Evolutionary conservation across 139 green algal species (phyloP), one percentile per base, ranked within the genome.

Genomic region (Chlamydomonas sphaeroides): DNA sequence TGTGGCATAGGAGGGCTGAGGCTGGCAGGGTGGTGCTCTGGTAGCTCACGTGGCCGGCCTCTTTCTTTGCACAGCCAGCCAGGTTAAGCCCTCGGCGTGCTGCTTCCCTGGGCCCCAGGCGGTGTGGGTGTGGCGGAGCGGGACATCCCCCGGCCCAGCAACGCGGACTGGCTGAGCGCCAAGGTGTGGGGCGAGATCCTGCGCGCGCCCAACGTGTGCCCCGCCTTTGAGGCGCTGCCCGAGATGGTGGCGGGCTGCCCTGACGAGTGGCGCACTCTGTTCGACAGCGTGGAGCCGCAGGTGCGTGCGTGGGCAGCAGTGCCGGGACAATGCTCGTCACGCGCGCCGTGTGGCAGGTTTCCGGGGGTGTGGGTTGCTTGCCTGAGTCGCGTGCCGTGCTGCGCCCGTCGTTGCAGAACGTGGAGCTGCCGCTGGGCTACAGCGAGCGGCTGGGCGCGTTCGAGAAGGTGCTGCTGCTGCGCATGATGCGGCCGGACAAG

Each of bases 161-260:
- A 63, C n/a, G 66, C 78, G 20, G 79, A 87, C n/a, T 92, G 88
- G 88, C 53, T 92, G n/a, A 83, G 53, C 20, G 71, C 82, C 42
- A 92, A 92, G 83, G 39, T 53, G 11, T 95, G 92, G 92, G 86
- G 83, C 28, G 89, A 95, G 87, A 59, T 94, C 28, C 83, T 79
- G 57, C 86, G 89, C 2, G 81, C 81, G 7, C 70, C 89, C 20
- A 85, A 77, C 57, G 78, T 88, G n/a, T 70, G 45, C 18, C 57
- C 45, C 35, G 73, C 35, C 10, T 85, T 90, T n/a, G 35, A 73
- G 28, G 53, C 72, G 5, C 65, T 92, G 28, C 76, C 88, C 1
- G 77, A 80, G 51, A 39, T 84, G 15, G 70, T 90, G 18, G 68
- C 68, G 1, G 48, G 32, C 2, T 68, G 87, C 68, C 42, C 65